Conservation (phyloP, 176 grass and related monocot genomes). For the Otatea glauca region DNA sequence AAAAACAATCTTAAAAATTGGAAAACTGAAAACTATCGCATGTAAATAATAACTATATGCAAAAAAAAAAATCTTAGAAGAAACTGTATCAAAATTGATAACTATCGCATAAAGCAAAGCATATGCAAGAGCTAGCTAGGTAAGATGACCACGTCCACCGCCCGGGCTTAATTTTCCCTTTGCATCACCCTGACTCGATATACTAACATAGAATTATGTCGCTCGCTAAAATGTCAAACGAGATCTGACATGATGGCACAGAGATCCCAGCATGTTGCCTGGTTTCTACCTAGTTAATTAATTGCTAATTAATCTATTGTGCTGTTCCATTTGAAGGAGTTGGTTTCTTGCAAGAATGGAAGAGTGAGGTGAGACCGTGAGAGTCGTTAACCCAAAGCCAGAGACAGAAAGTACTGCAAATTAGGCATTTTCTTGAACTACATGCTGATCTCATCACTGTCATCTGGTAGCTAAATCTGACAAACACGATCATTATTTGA, state of each 20-base stretch:
- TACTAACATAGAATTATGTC: slow-evolving; percentile 33
- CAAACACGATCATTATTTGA: not conserved
- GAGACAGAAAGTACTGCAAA: not conserved
- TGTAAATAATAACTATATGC: no score
- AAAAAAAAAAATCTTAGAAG: no score
- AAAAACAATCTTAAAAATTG: no score
- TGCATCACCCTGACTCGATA: slow-evolving; percentile 22
- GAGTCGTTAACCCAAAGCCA: not conserved
- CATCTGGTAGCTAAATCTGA: slow-evolving; percentile 12
- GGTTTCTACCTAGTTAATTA: not conserved
- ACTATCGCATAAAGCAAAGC: not conserved
- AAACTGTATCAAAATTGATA: no score
- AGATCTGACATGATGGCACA: slow-evolving; percentile 30
- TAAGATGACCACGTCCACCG: no score
- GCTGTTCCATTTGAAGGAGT: slow-evolving; percentile 1
- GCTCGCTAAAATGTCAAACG: slow-evolving; percentile 34
- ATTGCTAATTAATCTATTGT: not conserved
- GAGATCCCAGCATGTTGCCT: not conserved
- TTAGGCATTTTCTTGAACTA: not conserved
- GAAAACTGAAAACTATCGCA: no score
- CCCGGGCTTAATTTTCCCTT: not conserved
- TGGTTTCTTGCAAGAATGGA: slow-evolving; percentile 11
- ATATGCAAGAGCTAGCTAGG: not conserved
- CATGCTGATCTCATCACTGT: slow-evolving; percentile 29
- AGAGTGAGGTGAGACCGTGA: not conserved